These are phyloP conservation scores for Dactylonectria estremocensis DNA, from an alignment of 2,329 filamentous ascomycete species.

Conservation along the genomic window DNA sequence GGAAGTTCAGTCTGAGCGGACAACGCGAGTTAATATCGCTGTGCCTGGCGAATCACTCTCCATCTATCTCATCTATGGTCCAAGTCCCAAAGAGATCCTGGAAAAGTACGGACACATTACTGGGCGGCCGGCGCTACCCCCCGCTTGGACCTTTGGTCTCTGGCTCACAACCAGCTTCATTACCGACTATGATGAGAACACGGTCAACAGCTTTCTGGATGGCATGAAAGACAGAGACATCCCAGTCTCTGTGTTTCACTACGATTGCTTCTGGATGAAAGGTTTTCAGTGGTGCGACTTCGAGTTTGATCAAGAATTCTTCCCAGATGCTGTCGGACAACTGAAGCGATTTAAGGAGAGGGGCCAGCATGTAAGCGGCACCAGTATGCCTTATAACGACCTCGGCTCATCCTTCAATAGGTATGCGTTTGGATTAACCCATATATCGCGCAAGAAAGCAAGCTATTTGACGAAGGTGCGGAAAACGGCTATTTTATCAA, in stretches of 20 bases:
- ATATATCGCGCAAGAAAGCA: constrained; percentile 79
- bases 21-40: constrained; percentile 77
- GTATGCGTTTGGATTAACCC: constrained; percentile 85
- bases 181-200: constrained; percentile 79
- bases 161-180: constrained; percentile 87
- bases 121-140: constrained; percentile 74
- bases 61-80: constrained; percentile 82
- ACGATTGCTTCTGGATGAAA: constrained; percentile 84
- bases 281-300: constrained; percentile 84
- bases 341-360: constrained; percentile 75
- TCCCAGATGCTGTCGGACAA: constrained; percentile 77
- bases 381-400: too few relatives aligned
- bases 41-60: constrained; percentile 80
- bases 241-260: constrained; percentile 81
- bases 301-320: constrained; percentile 76
- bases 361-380: constrained; percentile 62
- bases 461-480: constrained; percentile 74
- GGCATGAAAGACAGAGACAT: constrained; percentile 77
- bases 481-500: constrained; percentile 80
- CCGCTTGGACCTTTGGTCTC: constrained; percentile 82
- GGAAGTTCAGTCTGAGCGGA: constrained; percentile 82
- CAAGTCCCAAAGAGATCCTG: constrained; percentile 80
- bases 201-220: constrained; percentile 77
- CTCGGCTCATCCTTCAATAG: constrained; percentile 53
- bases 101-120: constrained; percentile 77